A percentile compares a stretch with the other conserved stretches of the same genome.
phyloP scores from a whole-genome alignment of 2,329 filamentous ascomycete species.

The Boeremia exigua region DNA sequence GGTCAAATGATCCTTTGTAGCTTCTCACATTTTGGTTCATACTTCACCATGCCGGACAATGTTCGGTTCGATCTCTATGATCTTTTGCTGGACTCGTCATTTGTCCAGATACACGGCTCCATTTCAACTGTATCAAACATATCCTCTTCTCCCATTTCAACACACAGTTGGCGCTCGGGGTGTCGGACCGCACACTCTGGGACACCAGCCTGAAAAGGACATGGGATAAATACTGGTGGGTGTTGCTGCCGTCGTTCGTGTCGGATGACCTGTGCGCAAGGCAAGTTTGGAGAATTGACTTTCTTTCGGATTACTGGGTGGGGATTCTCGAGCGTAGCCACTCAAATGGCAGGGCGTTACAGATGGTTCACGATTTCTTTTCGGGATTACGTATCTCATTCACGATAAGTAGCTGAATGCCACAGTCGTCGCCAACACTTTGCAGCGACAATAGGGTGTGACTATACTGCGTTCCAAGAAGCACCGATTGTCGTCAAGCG shows the following conservation, averaged over 20 bases:
- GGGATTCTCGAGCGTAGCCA: not conserved
- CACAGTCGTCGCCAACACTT: too few relatives aligned
- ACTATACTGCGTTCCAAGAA: not conserved
- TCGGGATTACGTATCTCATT: too few relatives aligned
- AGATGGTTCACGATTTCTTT: too few relatives aligned
- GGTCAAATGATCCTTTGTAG: constrained; percentile 9
- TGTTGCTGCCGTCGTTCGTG: not conserved
- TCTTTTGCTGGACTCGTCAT: constrained; percentile 17
- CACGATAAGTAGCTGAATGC: too few relatives aligned
- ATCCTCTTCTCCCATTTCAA: not conserved
- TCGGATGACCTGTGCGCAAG: not conserved
- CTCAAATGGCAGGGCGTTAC: not conserved
- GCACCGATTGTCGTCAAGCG: not conserved
- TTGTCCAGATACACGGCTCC: constrained; percentile 1
- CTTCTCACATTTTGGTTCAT: constrained; percentile 25
- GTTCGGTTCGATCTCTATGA: constrained; percentile 27
- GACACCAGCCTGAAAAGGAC: not conserved
- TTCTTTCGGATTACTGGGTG: constrained; percentile 9
- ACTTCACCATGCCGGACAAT: constrained; percentile 26
- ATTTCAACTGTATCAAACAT: constrained; percentile 1
- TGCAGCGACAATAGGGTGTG: not conserved
- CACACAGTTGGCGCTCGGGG: too few relatives aligned
- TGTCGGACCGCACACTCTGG: not conserved
- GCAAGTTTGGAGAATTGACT: not conserved
- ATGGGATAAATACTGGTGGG: not conserved